Evolutionary conservation across 495 filamentous ascomycete genomes (phyloP), one percentile per base, ranked within the genome.

Genomic region (Collariella sp.): DNA sequence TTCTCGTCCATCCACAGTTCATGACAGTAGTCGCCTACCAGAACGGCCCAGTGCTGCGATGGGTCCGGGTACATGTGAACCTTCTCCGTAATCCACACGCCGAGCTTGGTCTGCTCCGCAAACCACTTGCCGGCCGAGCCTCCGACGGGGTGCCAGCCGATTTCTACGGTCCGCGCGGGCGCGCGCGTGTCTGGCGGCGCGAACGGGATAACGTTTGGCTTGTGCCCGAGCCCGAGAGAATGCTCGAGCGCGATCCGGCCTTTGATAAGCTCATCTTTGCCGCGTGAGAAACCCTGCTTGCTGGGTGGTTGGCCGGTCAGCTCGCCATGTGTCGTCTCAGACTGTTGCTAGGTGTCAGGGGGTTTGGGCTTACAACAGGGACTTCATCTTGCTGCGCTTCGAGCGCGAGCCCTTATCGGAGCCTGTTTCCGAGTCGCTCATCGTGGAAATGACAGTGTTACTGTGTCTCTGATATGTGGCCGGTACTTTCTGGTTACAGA

Each of bases 11-110:
- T 70, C 67, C 69, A 70, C 16, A 76, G 66, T 59, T 76, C 59
- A 50, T 76, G 74, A 31, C 60, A 64, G 54, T 71, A 76, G 13
- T 70, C 70, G 12, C 70, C 74, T 15, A 76, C 72, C 0, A 76
- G 55, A 11, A 76, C 70, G 19, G 72, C 74, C 74, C 74, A 76
- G 55, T 76, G 74, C 58, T 76, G 72, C n/a, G 72, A 72, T 39
- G 74, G 74, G 57, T 76, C 74, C 3, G 74, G 74, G 48, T 69
- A 74, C 46, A 61, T 61, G 50, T 70, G 58, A 46, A 72, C 62
- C 33, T 68, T 66, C 50, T 69, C 64, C 5, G 69, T 68, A 46
- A 76, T 74, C 56, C 67, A 60, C 64, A 67, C 64, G 13, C 72
- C 74, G 3, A 76, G 55, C 20, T 61, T 62, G 2, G 72, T 70